Conservation (phyloP, 345 rosid species). For the Syzygium grande region DNA sequence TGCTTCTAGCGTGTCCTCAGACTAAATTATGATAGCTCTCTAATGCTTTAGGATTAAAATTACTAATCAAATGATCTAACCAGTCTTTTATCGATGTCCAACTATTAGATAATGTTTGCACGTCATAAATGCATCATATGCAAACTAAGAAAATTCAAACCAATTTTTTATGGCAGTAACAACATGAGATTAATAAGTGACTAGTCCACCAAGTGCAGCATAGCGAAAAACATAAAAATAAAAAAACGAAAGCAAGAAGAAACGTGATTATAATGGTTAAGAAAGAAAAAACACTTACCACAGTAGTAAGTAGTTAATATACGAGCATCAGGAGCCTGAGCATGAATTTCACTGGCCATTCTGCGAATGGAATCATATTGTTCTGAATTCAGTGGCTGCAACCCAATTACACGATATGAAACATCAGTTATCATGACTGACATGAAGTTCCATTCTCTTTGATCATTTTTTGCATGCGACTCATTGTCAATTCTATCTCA, state of each 20-base stretch:
- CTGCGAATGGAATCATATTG: constrained; percentile 70
- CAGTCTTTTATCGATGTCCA: neutral
- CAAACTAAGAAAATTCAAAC: neutral
- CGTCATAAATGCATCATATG: neutral
- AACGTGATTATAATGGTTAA: neutral
- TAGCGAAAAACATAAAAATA: neutral
- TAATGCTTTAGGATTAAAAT: neutral
- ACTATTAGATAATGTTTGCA: neutral
- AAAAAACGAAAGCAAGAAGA: neutral
- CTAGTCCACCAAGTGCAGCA: neutral
- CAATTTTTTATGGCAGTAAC: neutral
- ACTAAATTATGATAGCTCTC: neutral
- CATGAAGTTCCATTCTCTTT: neutral
- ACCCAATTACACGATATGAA: constrained; percentile 1
- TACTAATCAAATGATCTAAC: neutral
- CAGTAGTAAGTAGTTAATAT: constrained; percentile 88
- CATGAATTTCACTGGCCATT: constrained; percentile 81
- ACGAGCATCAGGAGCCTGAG: constrained; percentile 95
- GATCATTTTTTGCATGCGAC: neutral
- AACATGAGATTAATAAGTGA: neutral
- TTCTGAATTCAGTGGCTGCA: constrained; percentile 89
- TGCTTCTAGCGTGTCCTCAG: neutral
- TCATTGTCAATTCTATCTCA: neutral
- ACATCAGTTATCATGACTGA: neutral
- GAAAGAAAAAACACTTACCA: constrained; percentile 34